Evolutionary conservation across 2,329 filamentous ascomycete species (phyloP).

Genomic region (Epichloe uncinata): DNA sequence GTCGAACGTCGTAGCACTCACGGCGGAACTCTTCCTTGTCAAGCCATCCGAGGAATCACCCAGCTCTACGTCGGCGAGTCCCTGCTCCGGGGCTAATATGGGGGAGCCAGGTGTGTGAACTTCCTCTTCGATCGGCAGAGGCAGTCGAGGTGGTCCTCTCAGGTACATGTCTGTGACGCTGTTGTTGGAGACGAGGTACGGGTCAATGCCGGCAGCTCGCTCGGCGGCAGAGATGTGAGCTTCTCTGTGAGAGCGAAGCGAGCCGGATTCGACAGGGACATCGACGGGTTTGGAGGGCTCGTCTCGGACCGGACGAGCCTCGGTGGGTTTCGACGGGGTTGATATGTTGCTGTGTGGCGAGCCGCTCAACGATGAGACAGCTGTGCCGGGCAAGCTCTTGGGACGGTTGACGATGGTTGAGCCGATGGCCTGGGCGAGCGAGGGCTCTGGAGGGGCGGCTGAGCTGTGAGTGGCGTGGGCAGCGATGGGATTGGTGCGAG

Average conservation of each 20-base stretch:
- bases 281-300: constrained; percentile 43
- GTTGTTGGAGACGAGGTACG: constrained; percentile 34
- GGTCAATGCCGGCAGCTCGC: constrained; percentile 22
- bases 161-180: constrained; percentile 53
- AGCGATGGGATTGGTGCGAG: constrained; percentile 38
- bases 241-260: constrained; percentile 24
- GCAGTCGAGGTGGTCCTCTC: constrained; percentile 70
- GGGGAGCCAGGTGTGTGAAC: constrained; percentile 75
- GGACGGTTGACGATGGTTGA: constrained; percentile 35
- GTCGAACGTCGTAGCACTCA: constrained; percentile 54
- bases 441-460: constrained; percentile 47
- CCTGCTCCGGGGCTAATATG: constrained; percentile 66
- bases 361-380: constrained; percentile 35
- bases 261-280: constrained; percentile 33
- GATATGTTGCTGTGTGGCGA: constrained; percentile 29
- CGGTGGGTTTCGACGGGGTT: constrained; percentile 14
- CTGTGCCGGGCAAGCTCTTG: constrained; percentile 34
- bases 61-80: constrained; percentile 34
- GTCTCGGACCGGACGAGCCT: constrained; percentile 15
- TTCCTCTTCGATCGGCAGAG: constrained; percentile 88
- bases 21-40: constrained; percentile 41
- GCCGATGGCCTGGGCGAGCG: constrained; percentile 46
- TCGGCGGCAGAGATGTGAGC: constrained; percentile 19
- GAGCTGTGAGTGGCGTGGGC: constrained; percentile 41
- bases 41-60: constrained; percentile 37